Conservation (phyloP, 495 filamentous ascomycete species). For the Aspergillus baeticus region DNA sequence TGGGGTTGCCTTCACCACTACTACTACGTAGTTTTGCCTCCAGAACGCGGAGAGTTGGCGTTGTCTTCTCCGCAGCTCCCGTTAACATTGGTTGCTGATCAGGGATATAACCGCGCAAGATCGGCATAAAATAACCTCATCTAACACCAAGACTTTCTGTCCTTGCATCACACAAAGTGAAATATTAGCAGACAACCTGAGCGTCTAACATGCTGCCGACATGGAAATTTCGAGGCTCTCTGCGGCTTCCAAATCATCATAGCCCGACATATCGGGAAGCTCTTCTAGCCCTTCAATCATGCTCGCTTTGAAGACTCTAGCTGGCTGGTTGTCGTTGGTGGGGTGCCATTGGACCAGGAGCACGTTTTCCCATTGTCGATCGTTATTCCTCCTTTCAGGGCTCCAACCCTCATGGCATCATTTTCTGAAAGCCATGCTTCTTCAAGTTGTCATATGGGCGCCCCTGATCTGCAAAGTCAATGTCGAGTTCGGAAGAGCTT, state of each 20-base stretch:
- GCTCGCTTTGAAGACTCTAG: background rate
- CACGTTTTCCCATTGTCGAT: conserved; percentile 1
- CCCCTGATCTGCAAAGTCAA: conserved; percentile 4
- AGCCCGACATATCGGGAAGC: too few species aligned
- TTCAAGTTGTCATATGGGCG: background rate
- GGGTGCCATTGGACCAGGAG: background rate
- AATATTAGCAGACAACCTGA: background rate
- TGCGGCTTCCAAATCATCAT: too few species aligned
- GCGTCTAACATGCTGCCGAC: background rate
- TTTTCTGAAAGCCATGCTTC: background rate
- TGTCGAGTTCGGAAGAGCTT: background rate
- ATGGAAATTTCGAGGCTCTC: background rate
- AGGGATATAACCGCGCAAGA: background rate
- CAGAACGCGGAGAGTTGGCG: background rate
- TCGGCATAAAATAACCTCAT: background rate
- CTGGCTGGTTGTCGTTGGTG: background rate
- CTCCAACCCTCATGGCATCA: background rate
- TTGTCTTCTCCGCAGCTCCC: background rate
- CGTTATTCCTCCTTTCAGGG: background rate
- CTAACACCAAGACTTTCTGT: background rate
- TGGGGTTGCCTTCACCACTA: background rate
- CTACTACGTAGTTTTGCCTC: too few species aligned
- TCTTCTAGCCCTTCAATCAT: too few species aligned
- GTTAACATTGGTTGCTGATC: background rate
- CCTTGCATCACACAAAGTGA: background rate